Conservation (phyloP, 345 rosid genomes). For the Gynandropsis gynandra region DNA sequence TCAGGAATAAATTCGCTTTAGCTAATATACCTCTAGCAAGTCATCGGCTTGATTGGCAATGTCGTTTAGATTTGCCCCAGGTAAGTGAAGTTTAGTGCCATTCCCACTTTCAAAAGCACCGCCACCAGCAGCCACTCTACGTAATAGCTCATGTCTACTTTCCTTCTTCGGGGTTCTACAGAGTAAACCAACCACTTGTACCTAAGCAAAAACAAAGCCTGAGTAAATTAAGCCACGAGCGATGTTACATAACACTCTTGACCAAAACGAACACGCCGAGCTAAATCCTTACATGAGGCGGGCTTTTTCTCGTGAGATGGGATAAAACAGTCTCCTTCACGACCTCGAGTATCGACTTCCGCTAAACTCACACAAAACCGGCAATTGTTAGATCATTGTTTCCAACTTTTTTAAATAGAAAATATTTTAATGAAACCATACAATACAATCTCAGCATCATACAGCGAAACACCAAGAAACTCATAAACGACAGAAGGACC, state of each 20-base stretch:
- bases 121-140: conserved; percentile 93
- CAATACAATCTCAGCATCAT: too few relatives aligned
- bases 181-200: conserved; percentile 90
- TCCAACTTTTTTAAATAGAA: background rate
- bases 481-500: background rate
- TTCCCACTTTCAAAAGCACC: conserved; percentile 69
- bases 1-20: conserved; percentile 1
- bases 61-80: conserved; percentile 79
- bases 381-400: background rate
- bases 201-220: conserved; percentile 30
- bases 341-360: conserved; percentile 66
- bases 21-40: conserved; percentile 55
- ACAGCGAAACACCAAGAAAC: too few relatives aligned
- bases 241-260: background rate
- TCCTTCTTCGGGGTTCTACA: conserved; percentile 87
- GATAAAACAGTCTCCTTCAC: conserved; percentile 89
- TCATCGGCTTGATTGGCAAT: conserved; percentile 95
- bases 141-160: conserved; percentile 79
- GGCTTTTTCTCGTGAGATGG: conserved; percentile 75
- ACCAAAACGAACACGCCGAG: conserved; percentile 1
- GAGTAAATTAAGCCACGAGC: background rate
- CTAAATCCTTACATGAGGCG: conserved; percentile 62
- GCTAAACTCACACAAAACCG: conserved; percentile 40
- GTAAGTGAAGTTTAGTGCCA: conserved; percentile 80
- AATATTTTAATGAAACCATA: too few relatives aligned